A percentile compares a stretch with the other conserved stretches of the same genome.
These are phyloP conservation scores for Massarina eburnea DNA, from an alignment of 2,329 filamentous ascomycete genomes.

Conservation along the genomic window DNA sequence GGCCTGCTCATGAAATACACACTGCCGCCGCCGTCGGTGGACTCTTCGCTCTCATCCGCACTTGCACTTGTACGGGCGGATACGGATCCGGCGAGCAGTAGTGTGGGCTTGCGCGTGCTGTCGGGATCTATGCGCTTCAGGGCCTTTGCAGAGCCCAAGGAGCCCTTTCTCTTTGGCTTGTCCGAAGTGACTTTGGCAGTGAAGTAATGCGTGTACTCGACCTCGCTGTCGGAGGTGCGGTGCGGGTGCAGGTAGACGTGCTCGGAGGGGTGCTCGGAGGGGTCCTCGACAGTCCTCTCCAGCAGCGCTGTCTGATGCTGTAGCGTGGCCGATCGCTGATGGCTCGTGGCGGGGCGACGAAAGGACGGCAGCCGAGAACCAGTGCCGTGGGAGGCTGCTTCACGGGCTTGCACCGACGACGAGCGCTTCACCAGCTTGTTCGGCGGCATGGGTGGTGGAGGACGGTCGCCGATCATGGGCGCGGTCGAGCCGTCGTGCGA, in stretches of 20 bases:
- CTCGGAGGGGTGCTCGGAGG: constrained; percentile 20
- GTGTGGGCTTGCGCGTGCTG: constrained; percentile 48
- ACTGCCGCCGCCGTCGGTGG: constrained; percentile 43
- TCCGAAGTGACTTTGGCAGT: constrained; percentile 37
- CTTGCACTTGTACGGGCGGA: constrained; percentile 16
- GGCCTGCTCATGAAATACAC: constrained; percentile 43
- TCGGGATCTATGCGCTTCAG: constrained; percentile 50
- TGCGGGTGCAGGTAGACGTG: constrained; percentile 3
- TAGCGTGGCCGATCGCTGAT: constrained; percentile 72
- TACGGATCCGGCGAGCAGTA: constrained; percentile 51
- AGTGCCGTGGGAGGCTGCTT: constrained; percentile 52
- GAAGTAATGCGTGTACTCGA: constrained; percentile 43
- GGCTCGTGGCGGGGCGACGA: constrained; percentile 74
- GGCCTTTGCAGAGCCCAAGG: constrained; percentile 40
- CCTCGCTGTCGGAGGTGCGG: constrained; percentile 22
- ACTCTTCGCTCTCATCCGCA: constrained; percentile 38
- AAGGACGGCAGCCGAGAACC: constrained; percentile 66
- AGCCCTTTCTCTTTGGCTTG: constrained; percentile 44
- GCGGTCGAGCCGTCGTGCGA: constrained; percentile 59
- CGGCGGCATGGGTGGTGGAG: constrained; percentile 53
- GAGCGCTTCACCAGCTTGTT: constrained; percentile 80
- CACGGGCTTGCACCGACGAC: constrained; percentile 56
- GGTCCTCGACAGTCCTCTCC: constrained; percentile 28
- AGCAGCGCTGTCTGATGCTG: constrained; percentile 53
- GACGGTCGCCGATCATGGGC: constrained; percentile 58